Conservation (phyloP, 306 rosid species). For the Citrullus colocynthis region DNA sequence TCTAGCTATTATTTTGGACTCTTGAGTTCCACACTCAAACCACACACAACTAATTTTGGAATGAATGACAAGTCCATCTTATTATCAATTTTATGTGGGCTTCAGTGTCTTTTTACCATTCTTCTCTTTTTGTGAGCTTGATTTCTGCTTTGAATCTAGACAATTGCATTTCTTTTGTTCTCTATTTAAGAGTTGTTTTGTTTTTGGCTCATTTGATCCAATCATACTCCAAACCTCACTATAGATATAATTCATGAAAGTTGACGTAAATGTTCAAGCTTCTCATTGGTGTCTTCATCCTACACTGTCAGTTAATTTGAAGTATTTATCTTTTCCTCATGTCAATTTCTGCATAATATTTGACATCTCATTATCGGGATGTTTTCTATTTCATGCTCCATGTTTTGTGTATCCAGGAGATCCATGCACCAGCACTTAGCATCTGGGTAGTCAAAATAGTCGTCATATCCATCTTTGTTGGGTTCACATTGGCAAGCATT, state of each 20-base stretch:
- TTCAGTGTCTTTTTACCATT: background rate
- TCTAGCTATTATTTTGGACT: no score
- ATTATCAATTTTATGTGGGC: background rate
- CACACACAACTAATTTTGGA: background rate
- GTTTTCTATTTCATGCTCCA: background rate
- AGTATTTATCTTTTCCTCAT: background rate
- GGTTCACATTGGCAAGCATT: slow-evolving; percentile 78
- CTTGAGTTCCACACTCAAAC: no score
- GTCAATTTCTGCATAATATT: background rate
- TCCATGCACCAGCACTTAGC: slow-evolving; percentile 90
- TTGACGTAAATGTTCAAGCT: background rate
- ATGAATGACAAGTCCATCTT: background rate
- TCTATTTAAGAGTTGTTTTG: background rate
- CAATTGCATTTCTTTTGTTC: background rate
- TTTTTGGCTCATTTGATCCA: background rate
- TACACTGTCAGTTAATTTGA: background rate
- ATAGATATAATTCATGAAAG: background rate
- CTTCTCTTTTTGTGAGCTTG: background rate
- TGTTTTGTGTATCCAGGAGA: slow-evolving; percentile 41
- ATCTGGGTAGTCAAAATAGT: slow-evolving; percentile 75
- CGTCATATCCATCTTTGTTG: slow-evolving; percentile 62
- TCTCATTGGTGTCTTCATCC: background rate
- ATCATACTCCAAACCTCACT: background rate
- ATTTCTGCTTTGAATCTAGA: background rate
- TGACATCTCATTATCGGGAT: background rate